Evolutionary conservation across 768 basidiomycete species (phyloP).

Genomic region (Hericium erinaceus): DNA sequence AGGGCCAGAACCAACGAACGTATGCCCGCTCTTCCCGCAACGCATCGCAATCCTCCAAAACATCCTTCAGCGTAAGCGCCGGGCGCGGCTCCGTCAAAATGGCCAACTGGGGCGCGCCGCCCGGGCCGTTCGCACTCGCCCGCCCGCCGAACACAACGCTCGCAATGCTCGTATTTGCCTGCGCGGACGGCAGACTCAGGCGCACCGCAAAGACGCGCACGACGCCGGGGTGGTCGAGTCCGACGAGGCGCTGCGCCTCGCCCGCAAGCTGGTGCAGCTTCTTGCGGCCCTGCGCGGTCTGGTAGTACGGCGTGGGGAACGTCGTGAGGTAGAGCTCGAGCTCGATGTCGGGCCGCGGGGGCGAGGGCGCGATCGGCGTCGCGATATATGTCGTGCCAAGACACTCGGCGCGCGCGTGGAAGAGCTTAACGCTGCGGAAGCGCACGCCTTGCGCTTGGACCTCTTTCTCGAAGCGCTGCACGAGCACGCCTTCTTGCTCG

Average conservation of each 20-base stretch:
- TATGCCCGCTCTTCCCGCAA: constrained; percentile 64
- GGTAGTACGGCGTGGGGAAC: constrained; percentile 65
- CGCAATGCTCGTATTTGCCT: too few relatives aligned
- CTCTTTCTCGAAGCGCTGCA: constrained; percentile 50
- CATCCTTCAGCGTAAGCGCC: constrained; percentile 54
- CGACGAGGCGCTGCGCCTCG: constrained; percentile 53
- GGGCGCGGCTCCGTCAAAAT: constrained; percentile 70
- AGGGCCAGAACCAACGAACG: constrained; percentile 29
- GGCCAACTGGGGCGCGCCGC: constrained; percentile 38
- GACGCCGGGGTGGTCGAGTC: constrained; percentile 58
- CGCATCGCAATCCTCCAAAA: constrained; percentile 69
- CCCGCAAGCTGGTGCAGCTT: constrained; percentile 59
- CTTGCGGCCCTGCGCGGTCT: constrained; percentile 58
- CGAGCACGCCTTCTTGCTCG: constrained; percentile 26
- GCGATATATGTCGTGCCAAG: constrained; percentile 64
- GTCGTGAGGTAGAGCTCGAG: constrained; percentile 60
- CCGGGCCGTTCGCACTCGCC: constrained; percentile 19
- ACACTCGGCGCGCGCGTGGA: constrained; percentile 58
- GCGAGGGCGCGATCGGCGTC: constrained; percentile 65
- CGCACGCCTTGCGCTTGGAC: constrained; percentile 48
- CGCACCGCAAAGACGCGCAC: constrained; percentile 60
- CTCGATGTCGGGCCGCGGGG: constrained; percentile 36
- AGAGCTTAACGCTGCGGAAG: constrained; percentile 61
- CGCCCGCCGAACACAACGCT: constrained; percentile 13
- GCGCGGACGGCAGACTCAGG: constrained; percentile 32